These are phyloP conservation scores for Cornus suecica DNA, from an alignment of 148 eudicot species.

Conservation along the genomic window DNA sequence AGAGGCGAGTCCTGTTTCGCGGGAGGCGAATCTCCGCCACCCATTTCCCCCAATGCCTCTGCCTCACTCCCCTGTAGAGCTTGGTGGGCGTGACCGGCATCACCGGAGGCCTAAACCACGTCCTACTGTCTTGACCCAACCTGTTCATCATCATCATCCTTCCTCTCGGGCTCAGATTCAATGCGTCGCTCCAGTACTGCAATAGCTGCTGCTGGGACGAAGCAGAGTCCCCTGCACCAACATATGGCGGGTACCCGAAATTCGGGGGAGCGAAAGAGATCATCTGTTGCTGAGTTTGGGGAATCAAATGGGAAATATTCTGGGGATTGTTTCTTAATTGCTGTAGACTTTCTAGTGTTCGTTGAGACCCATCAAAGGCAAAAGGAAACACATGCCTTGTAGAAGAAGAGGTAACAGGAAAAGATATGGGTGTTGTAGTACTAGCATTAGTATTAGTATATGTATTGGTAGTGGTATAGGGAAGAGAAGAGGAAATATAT, in stretches of 20 bases:
- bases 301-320: slow-evolving; percentile 21
- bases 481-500: slow-evolving; percentile 12
- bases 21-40: slow-evolving; percentile 91
- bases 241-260: slow-evolving; percentile 39
- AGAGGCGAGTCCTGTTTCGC: slow-evolving; percentile 56
- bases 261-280: slow-evolving; percentile 59
- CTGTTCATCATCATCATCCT: slow-evolving; percentile 65
- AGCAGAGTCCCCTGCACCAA: slow-evolving; percentile 29
- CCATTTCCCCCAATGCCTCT: slow-evolving; percentile 94
- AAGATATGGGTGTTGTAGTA: neutral
- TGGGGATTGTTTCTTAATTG: slow-evolving; percentile 17
- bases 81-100: slow-evolving; percentile 43
- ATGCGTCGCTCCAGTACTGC: slow-evolving; percentile 65
- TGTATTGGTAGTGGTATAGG: too few species aligned
- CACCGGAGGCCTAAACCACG: slow-evolving; percentile 29
- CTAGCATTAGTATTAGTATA: too few species aligned
- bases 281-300: slow-evolving; percentile 58
- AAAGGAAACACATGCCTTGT: slow-evolving; percentile 61
- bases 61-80: slow-evolving; percentile 76
- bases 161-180: slow-evolving; percentile 73
- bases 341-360: slow-evolving; percentile 20
- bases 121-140: slow-evolving; percentile 21
- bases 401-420: slow-evolving; percentile 20
- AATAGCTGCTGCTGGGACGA: slow-evolving; percentile 45
- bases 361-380: slow-evolving; percentile 48